phyloP scores from a whole-genome alignment of 176 grass and related monocot genomes.

The Olyra latifolia region DNA sequence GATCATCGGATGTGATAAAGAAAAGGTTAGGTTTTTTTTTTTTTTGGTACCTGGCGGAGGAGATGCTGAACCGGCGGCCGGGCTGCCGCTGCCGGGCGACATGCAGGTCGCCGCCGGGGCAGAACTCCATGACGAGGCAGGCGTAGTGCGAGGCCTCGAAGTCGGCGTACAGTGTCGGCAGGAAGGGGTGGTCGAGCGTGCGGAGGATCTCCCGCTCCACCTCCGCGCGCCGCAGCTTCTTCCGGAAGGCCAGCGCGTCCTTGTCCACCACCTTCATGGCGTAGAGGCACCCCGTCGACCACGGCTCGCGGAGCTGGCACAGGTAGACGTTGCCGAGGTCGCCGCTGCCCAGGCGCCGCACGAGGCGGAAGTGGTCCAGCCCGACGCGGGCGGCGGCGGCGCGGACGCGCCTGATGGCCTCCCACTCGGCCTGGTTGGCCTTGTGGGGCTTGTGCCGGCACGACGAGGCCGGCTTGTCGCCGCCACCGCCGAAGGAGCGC shows the following conservation, averaged over 20 bases:
- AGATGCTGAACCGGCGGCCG: conserved; percentile 57
- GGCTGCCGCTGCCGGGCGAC: conserved; percentile 77
- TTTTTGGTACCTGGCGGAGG: conserved; percentile 68
- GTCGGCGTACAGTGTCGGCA: conserved; percentile 85
- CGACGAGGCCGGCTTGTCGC: not conserved
- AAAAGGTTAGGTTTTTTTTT: not conserved
- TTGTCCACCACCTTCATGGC: conserved; percentile 94
- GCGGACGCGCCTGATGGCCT: conserved; percentile 66
- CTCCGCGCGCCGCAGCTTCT: conserved; percentile 82
- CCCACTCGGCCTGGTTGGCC: conserved; percentile 81
- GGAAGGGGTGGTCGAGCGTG: conserved; percentile 78
- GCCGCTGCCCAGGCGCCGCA: conserved; percentile 77
- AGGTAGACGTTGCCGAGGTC: conserved; percentile 92
- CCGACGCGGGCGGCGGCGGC: conserved; percentile 42
- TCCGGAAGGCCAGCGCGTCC: conserved; percentile 75
- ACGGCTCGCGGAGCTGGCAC: conserved; percentile 63
- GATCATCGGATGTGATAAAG: not conserved
- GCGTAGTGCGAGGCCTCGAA: conserved; percentile 89
- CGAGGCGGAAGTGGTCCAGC: conserved; percentile 86
- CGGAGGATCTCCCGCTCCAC: conserved; percentile 84
- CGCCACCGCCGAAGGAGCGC: conserved; percentile 40
- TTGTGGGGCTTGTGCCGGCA: conserved; percentile 75
- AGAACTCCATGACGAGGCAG: conserved; percentile 96
- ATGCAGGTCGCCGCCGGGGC: conserved; percentile 83
- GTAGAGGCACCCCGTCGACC: conserved; percentile 60